Conservation (phyloP, 2,329 filamentous ascomycete species). For the Trichoderma sp. region DNA sequence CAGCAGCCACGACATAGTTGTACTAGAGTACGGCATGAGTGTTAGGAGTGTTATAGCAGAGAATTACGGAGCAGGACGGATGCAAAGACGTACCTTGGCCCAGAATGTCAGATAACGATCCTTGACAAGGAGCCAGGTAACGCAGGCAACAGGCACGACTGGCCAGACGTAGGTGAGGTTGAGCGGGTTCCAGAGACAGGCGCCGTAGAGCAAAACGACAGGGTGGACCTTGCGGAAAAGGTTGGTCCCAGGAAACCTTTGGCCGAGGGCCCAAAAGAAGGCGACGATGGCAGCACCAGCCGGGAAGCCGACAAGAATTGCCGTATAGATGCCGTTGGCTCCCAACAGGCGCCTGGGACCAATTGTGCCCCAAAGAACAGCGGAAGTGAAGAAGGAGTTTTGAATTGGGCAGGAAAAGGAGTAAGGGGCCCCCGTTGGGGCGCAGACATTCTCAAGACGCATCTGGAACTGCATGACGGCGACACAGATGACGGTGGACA, state of each 20-base stretch:
- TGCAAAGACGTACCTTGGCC: conserved; percentile 36
- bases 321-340: conserved; percentile 33
- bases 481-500: conserved; percentile 28
- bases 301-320: conserved; percentile 38
- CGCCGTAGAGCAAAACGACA: conserved; percentile 41
- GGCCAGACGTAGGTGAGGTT: conserved; percentile 47
- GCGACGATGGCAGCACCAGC: conserved; percentile 36
- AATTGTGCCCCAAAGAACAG: conserved; percentile 40
- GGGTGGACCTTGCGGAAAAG: conserved; percentile 41
- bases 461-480: conserved; percentile 22
- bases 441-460: conserved; percentile 38
- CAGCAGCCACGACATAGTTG: conserved; percentile 43
- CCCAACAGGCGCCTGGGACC: conserved; percentile 38
- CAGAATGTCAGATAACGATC: conserved; percentile 45
- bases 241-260: conserved; percentile 31
- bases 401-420: not conserved
- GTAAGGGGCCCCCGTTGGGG: conserved; percentile 18
- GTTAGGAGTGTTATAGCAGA: not conserved
- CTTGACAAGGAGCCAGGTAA: conserved; percentile 48
- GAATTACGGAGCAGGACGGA: not conserved
- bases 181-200: conserved; percentile 41
- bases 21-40: conserved; percentile 16
- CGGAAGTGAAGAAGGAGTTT: conserved; percentile 29
- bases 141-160: conserved; percentile 44
- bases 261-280: conserved; percentile 36